Conservation (phyloP, 257 asterid species). For the Nicotiana benthamiana region DNA sequence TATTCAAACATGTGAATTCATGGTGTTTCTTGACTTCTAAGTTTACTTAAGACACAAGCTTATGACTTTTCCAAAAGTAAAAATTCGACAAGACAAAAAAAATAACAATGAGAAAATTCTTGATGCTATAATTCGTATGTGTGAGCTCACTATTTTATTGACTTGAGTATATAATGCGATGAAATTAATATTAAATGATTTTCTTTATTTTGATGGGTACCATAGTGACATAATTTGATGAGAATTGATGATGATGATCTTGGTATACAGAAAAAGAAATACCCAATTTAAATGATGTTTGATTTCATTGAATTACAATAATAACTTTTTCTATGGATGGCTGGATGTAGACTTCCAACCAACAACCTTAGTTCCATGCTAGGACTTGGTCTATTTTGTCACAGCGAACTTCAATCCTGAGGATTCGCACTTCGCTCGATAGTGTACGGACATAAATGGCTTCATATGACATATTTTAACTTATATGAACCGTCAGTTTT, state of each 20-base stretch:
- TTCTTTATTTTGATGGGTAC: not conserved
- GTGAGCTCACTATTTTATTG: not conserved
- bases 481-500: too few species aligned
- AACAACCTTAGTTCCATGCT: not conserved
- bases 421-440: too few species aligned
- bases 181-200: not conserved
- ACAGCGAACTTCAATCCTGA: not conserved
- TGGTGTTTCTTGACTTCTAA: not conserved
- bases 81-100: not conserved
- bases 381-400: not conserved
- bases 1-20: not conserved
- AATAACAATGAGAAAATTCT: not conserved
- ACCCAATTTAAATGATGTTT: not conserved
- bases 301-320: not conserved
- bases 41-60: not conserved
- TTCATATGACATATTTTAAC: too few species aligned
- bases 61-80: not conserved
- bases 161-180: not conserved
- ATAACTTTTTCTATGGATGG: not conserved
- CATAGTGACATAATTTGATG: not conserved
- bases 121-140: not conserved
- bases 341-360: conserved; percentile 7
- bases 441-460: too few species aligned
- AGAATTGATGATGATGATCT: not conserved
- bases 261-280: not conserved